These are phyloP conservation scores for Aspergillus steynii DNA, from an alignment of 495 filamentous ascomycete species.

Conservation along the genomic window DNA sequence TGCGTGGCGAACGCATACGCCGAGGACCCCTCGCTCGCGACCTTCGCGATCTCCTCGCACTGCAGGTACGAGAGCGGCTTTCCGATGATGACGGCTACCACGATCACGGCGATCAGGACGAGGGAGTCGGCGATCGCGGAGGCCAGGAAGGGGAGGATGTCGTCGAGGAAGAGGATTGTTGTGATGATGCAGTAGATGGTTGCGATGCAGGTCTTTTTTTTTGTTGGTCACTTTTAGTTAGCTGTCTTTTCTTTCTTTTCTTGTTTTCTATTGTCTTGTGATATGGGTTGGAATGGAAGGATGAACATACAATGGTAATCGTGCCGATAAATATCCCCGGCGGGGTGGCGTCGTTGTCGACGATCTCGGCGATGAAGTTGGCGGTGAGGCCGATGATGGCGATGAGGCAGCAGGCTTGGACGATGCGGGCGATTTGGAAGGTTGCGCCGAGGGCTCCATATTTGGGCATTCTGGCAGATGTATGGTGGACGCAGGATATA, in stretches of 20 bases:
- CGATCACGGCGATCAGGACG: constrained; percentile 69
- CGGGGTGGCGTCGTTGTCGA: constrained; percentile 59
- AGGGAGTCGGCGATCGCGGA: constrained; percentile 63
- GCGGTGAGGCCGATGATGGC: constrained; percentile 77
- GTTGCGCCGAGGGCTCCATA: constrained; percentile 77
- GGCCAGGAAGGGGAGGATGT: constrained; percentile 70
- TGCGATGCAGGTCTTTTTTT: constrained; percentile 66
- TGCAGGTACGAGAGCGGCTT: constrained; percentile 78
- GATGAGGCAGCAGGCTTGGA: constrained; percentile 73
- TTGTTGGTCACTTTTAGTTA: constrained; percentile 2
- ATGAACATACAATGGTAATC: constrained; percentile 70
- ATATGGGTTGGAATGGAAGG: background rate
- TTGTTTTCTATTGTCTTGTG: constrained; percentile 1
- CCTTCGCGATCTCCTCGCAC: constrained; percentile 58
- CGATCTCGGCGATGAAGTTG: constrained; percentile 80
- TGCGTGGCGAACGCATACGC: constrained; percentile 47
- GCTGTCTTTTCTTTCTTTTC: too few relatives aligned
- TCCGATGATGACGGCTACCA: constrained; percentile 71
- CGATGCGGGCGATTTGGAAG: constrained; percentile 70
- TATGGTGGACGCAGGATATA: too few relatives aligned
- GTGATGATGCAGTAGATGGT: constrained; percentile 75
- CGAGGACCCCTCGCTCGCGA: constrained; percentile 33
- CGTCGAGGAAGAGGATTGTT: constrained; percentile 73
- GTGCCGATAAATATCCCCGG: constrained; percentile 76
- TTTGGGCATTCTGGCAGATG: constrained; percentile 25